Evolutionary conservation across 139 green algal species (phyloP).

Genomic region (Diplosphaera chodatii): DNA sequence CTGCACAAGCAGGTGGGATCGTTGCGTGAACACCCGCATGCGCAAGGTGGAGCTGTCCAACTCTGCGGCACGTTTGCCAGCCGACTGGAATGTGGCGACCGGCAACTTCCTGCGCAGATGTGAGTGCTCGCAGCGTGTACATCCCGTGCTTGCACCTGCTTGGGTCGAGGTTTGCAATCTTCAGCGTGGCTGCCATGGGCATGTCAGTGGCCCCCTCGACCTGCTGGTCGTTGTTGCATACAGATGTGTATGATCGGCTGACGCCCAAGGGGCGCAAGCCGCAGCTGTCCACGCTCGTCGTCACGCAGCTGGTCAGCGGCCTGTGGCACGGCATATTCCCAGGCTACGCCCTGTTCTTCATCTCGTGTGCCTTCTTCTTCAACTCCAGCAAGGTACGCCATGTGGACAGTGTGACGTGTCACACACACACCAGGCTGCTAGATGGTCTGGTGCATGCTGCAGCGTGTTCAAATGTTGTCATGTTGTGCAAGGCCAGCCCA

Average conservation of each 20-base stretch:
- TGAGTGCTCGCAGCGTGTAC: slow-evolving; percentile 14
- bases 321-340: slow-evolving; percentile 78
- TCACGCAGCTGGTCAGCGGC: slow-evolving; percentile 70
- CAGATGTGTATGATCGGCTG: slow-evolving; percentile 82
- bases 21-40: slow-evolving; percentile 63
- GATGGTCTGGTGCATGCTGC: no score
- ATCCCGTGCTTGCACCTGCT: no score
- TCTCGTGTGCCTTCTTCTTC: slow-evolving; percentile 35
- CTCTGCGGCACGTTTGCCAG: slow-evolving; percentile 43
- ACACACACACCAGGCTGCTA: no score
- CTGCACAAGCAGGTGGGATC: slow-evolving; percentile 46
- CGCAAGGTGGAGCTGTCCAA: slow-evolving; percentile 56
- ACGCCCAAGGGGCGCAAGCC: slow-evolving; percentile 41
- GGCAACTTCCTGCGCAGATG: slow-evolving; percentile 60
- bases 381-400: slow-evolving; percentile 23
- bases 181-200: no score
- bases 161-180: no score
- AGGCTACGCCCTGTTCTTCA: slow-evolving; percentile 46
- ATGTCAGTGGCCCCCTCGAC: no score
- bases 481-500: no score
- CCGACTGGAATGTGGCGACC: slow-evolving; percentile 76
- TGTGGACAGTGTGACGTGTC: no score
- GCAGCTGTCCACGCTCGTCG: slow-evolving; percentile 58
- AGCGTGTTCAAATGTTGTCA: no score
- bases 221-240: no score